phyloP scores from a whole-genome alignment of 2,329 filamentous ascomycete species.

The Periconia digitata region DNA sequence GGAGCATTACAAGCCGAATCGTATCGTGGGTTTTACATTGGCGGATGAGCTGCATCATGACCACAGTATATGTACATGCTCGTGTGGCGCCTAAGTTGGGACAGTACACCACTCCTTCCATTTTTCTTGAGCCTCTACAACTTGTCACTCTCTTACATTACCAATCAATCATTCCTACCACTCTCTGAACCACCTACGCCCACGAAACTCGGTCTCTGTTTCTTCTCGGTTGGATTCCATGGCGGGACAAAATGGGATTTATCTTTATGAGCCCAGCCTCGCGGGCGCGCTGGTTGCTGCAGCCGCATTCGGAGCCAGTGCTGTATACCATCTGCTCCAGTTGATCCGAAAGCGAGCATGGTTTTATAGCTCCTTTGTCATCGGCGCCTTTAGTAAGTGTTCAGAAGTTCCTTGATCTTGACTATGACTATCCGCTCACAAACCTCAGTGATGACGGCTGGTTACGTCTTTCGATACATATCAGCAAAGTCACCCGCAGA shows the following conservation, averaged over 20 bases:
- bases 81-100: no score
- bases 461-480: conserved; percentile 42
- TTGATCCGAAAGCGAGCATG: background rate
- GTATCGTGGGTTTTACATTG: no score
- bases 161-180: no score
- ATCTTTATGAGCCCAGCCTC: background rate
- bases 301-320: background rate
- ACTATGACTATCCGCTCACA: conserved; percentile 20
- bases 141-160: no score
- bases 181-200: no score
- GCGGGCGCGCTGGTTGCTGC: background rate
- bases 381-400: background rate
- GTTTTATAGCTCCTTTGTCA: background rate
- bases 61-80: no score
- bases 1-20: no score
- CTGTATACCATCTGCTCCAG: background rate
- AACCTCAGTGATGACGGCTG: conserved; percentile 16
- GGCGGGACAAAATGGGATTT: background rate
- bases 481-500: conserved; percentile 36
- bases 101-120: no score
- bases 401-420: background rate
- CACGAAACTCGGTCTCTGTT: no score
- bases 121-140: no score
- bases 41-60: no score
- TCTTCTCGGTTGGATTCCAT: no score